Evolutionary conservation across 495 filamentous ascomycete genomes (phyloP).

Genomic region (Aspergillus nanangensis): DNA sequence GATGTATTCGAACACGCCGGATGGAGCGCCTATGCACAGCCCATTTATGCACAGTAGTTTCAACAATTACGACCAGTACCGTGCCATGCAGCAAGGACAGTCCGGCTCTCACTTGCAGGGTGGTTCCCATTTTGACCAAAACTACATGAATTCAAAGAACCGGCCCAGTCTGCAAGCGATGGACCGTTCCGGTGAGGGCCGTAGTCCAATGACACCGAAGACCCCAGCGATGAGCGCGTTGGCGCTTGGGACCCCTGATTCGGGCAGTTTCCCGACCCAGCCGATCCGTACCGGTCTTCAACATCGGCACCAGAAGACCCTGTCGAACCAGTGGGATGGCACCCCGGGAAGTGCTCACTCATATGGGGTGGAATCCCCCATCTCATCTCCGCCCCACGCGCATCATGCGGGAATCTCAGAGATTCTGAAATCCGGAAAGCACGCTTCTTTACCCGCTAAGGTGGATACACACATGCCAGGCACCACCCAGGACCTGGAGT

Average conservation of each 20-base stretch:
- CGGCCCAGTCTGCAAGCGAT: conserved; percentile 59
- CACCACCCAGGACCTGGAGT: conserved; percentile 51
- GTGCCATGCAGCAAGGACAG: conserved; percentile 49
- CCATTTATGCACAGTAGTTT: conserved; percentile 74
- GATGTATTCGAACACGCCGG: conserved; percentile 79
- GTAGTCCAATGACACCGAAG: conserved; percentile 79
- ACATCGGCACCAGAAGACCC: conserved; percentile 72
- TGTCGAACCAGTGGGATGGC: conserved; percentile 77
- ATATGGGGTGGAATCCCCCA: conserved; percentile 69
- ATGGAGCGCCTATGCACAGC: conserved; percentile 81
- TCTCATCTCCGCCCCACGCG: conserved; percentile 60
- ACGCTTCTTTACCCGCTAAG: conserved; percentile 66
- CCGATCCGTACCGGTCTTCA: conserved; percentile 63
- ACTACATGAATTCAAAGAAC: conserved; percentile 42
- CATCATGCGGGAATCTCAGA: conserved; percentile 65
- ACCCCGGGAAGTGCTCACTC: conserved; percentile 76
- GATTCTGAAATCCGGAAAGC: conserved; percentile 63
- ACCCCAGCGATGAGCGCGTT: conserved; percentile 57
- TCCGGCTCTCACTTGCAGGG: conserved; percentile 47
- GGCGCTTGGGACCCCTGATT: conserved; percentile 58
- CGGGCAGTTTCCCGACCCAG: conserved; percentile 66
- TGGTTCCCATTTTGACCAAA: conserved; percentile 53
- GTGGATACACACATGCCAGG: conserved; percentile 53
- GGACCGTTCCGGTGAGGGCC: conserved; percentile 62
- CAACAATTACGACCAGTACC: conserved; percentile 64